Evolutionary conservation across 345 rosid genomes (phyloP).

Genomic region (Barbarea vulgaris): DNA sequence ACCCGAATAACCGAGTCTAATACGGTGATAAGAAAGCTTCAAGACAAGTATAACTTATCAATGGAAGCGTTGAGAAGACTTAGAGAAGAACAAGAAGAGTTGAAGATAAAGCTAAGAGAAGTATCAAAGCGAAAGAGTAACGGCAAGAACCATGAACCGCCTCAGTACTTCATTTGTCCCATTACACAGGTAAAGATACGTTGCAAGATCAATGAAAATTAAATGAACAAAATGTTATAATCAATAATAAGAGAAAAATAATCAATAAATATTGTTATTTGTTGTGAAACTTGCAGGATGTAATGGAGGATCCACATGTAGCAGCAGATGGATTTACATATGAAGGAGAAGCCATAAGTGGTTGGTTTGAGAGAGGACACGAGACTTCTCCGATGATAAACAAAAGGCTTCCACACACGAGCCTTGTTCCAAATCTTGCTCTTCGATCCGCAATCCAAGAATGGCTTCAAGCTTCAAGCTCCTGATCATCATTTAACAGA

Average conservation of each 20-base stretch:
- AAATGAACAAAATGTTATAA: background rate
- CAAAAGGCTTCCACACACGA: constrained; percentile 39
- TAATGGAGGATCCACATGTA: constrained; percentile 77
- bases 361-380: constrained; percentile 61
- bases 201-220: background rate
- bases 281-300: constrained; percentile 46
- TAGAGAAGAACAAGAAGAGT: constrained; percentile 57
- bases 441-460: constrained; percentile 58
- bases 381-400: constrained; percentile 75
- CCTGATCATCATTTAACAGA: background rate
- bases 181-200: constrained; percentile 55
- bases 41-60: constrained; percentile 56
- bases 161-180: constrained; percentile 66
- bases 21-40: constrained; percentile 53
- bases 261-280: background rate
- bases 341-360: constrained; percentile 63
- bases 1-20: constrained; percentile 53
- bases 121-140: constrained; percentile 65
- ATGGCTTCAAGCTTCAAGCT: constrained; percentile 47
- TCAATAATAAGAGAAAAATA: background rate
- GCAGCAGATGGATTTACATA: constrained; percentile 80
- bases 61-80: constrained; percentile 57
- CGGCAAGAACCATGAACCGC: constrained; percentile 17
- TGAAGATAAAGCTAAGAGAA: constrained; percentile 63
- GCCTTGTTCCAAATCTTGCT: constrained; percentile 52